A percentile compares a stretch with the other conserved stretches of the same genome.
Conservation (phyloP, 1,284 basidiomycete species). For the Fomitopsis schrenkii region DNA sequence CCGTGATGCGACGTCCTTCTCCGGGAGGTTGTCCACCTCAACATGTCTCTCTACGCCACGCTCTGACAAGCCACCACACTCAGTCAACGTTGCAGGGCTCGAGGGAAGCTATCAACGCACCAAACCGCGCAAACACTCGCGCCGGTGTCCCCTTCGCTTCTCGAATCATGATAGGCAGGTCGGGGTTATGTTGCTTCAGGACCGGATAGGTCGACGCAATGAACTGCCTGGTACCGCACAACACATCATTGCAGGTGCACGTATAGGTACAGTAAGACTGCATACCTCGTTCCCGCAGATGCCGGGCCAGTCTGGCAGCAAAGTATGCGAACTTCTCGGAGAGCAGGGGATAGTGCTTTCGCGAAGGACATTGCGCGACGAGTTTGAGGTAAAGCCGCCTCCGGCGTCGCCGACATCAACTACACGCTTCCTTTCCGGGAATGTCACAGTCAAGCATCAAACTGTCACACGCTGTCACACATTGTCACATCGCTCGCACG, state of each 20-base stretch:
- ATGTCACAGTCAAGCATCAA: not conserved
- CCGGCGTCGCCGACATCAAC: not conserved
- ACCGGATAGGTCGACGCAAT: slow-evolving; percentile 76
- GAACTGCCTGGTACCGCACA: slow-evolving; percentile 64
- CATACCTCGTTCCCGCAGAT: slow-evolving; percentile 82
- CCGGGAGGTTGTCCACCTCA: slow-evolving; percentile 74
- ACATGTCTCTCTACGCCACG: slow-evolving; percentile 77
- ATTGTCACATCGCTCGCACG: not conserved
- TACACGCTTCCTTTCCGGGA: not conserved
- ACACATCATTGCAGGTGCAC: not conserved
- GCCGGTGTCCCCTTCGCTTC: slow-evolving; percentile 90
- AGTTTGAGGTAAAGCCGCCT: not conserved
- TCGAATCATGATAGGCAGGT: slow-evolving; percentile 85
- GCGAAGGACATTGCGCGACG: slow-evolving; percentile 57
- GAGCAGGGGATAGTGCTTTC: slow-evolving; percentile 76
- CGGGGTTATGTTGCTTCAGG: slow-evolving; percentile 87
- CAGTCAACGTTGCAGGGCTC: slow-evolving; percentile 6
- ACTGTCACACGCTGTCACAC: not conserved
- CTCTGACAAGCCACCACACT: slow-evolving; percentile 40
- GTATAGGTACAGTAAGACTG: slow-evolving; percentile 10
- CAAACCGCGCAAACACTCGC: slow-evolving; percentile 86
- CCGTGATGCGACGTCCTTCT: slow-evolving; percentile 64
- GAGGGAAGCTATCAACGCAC: slow-evolving; percentile 47
- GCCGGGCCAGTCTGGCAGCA: slow-evolving; percentile 79
- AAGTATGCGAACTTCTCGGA: slow-evolving; percentile 84